phyloP scores from a whole-genome alignment of 192 early-diverging fungal genomes.

The Coemansia sp. region DNA sequence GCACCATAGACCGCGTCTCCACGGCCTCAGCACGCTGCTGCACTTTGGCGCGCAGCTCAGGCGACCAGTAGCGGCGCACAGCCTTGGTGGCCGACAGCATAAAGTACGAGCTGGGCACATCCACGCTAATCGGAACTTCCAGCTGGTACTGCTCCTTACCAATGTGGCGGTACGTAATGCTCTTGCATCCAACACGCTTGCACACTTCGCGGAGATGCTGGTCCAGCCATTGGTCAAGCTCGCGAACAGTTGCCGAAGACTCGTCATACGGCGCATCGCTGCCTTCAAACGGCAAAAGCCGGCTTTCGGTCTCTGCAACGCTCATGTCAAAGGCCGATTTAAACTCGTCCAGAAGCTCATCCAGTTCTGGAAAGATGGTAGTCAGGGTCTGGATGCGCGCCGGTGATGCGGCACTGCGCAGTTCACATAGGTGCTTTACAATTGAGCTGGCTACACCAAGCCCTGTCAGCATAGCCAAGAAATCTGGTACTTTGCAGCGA shows the following conservation, averaged over 20 bases:
- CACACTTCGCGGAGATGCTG: slow-evolving; percentile 66
- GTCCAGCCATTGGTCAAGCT: slow-evolving; percentile 68
- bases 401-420: slow-evolving; percentile 10
- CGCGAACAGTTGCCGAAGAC: slow-evolving; percentile 56
- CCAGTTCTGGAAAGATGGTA: slow-evolving; percentile 61
- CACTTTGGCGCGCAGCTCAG: slow-evolving; percentile 63
- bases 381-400: slow-evolving; percentile 26
- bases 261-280: slow-evolving; percentile 79
- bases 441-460: slow-evolving; percentile 52
- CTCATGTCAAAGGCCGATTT: slow-evolving; percentile 70
- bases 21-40: slow-evolving; percentile 74
- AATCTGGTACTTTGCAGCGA: slow-evolving; percentile 82
- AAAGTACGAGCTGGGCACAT: slow-evolving; percentile 77
- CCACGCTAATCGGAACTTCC: slow-evolving; percentile 75
- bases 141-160: slow-evolving; percentile 96
- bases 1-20: slow-evolving; percentile 75
- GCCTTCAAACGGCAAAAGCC: slow-evolving; percentile 67
- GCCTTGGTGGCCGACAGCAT: slow-evolving; percentile 76
- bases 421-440: slow-evolving; percentile 10
- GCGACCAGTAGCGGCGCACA: slow-evolving; percentile 83
- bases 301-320: slow-evolving; percentile 59
- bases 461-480: slow-evolving; percentile 64
- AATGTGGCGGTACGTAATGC: slow-evolving; percentile 80
- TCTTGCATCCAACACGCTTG: slow-evolving; percentile 62
- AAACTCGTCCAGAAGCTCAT: slow-evolving; percentile 69